phyloP scores from a whole-genome alignment of 139 green algal genomes.

The Edaphochlamys debaryana region DNA sequence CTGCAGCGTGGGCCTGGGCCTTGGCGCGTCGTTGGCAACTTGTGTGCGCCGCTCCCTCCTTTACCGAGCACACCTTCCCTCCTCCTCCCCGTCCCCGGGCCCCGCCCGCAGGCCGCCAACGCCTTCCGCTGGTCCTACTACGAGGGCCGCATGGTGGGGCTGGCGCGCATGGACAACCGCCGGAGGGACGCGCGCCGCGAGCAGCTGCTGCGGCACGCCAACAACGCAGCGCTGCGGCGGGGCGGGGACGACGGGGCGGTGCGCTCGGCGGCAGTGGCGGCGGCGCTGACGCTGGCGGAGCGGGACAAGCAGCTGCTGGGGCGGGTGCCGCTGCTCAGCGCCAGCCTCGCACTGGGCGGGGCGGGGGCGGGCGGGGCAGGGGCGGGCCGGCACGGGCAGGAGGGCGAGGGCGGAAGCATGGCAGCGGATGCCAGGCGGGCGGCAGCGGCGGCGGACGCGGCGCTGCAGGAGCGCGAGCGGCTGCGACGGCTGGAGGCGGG shows the following conservation, averaged over 20 bases:
- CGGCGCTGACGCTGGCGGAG: slow-evolving; percentile 9
- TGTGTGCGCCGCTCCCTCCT: too few species aligned
- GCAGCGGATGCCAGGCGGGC: not conserved
- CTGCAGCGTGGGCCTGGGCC: too few species aligned
- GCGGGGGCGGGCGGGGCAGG: too few species aligned
- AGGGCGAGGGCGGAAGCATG: not conserved
- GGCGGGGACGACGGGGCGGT: not conserved
- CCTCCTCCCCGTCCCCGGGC: too few species aligned
- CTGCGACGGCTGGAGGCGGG: not conserved
- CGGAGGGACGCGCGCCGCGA: not conserved
- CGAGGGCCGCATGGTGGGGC: slow-evolving; percentile 28
- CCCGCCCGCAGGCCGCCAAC: slow-evolving; percentile 26
- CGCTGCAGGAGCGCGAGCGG: slow-evolving; percentile 1
- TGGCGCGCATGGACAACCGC: slow-evolving; percentile 7
- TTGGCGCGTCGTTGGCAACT: too few species aligned
- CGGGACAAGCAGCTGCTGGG: slow-evolving; percentile 8
- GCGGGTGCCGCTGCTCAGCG: not conserved
- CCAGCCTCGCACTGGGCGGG: not conserved
- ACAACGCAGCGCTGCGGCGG: slow-evolving; percentile 14
- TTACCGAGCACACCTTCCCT: too few species aligned
- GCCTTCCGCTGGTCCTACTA: slow-evolving; percentile 34
- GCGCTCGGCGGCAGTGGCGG: not conserved
- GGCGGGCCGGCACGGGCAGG: not conserved
- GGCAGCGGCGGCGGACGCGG: not conserved
- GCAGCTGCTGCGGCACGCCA: not conserved